Percentiles rank a stretch among this genome's conserved stretches.
Conservation (phyloP, 2,329 filamentous ascomycete species). For the Penicillium hordei region DNA sequence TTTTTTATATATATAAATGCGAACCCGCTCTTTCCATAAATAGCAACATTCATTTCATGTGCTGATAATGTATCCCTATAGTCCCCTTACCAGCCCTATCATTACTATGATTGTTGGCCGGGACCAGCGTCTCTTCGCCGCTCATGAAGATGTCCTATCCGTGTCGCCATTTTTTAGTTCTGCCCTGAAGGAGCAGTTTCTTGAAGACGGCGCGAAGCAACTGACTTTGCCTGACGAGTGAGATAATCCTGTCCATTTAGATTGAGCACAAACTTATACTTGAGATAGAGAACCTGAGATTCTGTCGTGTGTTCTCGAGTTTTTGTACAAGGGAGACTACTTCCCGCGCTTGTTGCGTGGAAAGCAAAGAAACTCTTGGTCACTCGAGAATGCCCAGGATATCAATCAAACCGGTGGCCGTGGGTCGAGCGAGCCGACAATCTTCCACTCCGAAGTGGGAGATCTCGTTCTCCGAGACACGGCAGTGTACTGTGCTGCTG, state of each 20-base stretch:
- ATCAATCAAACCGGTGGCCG: constrained; percentile 57
- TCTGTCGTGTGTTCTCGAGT: constrained; percentile 91
- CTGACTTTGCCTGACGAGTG: constrained; percentile 70
- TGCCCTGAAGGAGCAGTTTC: constrained; percentile 69
- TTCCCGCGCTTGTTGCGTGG: constrained; percentile 85
- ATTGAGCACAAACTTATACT: constrained; percentile 3
- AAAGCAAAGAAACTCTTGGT: constrained; percentile 83
- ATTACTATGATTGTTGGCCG: constrained; percentile 80
- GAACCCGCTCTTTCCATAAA: not conserved
- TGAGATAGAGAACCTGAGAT: constrained; percentile 76
- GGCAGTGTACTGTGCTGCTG: constrained; percentile 88
- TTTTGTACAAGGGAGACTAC: constrained; percentile 96
- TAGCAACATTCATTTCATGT: not conserved
- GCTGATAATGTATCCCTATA: constrained; percentile 27
- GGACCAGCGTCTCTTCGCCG: constrained; percentile 88
- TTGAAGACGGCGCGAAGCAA: constrained; percentile 69
- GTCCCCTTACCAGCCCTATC: constrained; percentile 67
- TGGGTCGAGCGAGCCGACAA: constrained; percentile 69
- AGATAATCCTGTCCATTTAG: constrained; percentile 6
- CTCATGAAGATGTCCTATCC: constrained; percentile 87
- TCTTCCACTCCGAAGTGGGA: constrained; percentile 71
- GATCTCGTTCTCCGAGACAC: constrained; percentile 86
- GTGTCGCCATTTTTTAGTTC: constrained; percentile 81
- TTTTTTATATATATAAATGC: not conserved
- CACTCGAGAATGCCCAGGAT: constrained; percentile 72